Evolutionary conservation across 768 basidiomycete genomes (phyloP), one percentile per base, ranked within the genome.

Genomic region (Hebeloma cylindrosporum): DNA sequence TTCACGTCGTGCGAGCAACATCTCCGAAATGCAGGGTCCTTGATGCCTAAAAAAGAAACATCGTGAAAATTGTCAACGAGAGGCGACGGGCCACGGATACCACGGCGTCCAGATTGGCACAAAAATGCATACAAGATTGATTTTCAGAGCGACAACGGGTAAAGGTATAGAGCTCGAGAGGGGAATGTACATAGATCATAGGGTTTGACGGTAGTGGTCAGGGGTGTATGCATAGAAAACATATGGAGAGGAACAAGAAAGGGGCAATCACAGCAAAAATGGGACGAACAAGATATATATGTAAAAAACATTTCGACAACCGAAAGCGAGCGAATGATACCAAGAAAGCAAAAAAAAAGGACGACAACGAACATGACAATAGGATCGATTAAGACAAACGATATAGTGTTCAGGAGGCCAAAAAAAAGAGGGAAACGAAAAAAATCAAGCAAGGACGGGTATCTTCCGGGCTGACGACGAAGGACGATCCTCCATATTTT

Each of bases 401-500:
- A 39, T 44, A 40, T 20, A 17, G 27, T 35, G 40, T 38, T 29
- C n/a, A 8, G 43, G n/a, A n/a, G n/a, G n/a, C n/a, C 21, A 40
- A 39, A 13, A 40, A 14, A 32, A 20, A 34, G 21, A 33, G 30
- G 41, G 20, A 26, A 36, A 13, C 17, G 23, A 43, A 25, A 35
- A 16, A 25, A 14, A 45, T 58, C 39, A 54, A 21, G 62, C 62
- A 42, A 64, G 62, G n/a, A 55, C 54, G 20, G 69, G 64, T 47
- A 71, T 53, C 58, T 63, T 59, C 47, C 58, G 61, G 6, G 60
- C 48, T 22, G 50, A 30, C 27, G 48, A 52, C 31, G 58, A 52
- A 26, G 35, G 49, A 13, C 30, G 28, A 20, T 48, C 55, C 37
- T 69, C 67, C 43, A 77, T 58, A 51, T 84, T 84, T 65, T 83